phyloP scores from a whole-genome alignment of 495 filamentous ascomycete species.

The Entonaema liquescens region DNA sequence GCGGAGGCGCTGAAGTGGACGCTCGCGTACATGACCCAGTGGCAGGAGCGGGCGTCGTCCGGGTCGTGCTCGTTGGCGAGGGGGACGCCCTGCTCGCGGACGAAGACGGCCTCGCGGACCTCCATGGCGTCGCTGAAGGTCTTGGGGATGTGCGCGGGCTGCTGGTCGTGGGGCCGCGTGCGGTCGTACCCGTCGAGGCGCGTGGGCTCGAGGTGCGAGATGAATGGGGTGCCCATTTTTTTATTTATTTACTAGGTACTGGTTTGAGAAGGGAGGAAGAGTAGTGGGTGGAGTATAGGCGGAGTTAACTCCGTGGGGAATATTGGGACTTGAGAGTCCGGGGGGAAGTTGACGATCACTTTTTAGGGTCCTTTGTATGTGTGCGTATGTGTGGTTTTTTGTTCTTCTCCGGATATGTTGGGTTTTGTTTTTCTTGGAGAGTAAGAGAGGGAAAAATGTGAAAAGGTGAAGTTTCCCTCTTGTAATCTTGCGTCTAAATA shows the following conservation, averaged over 20 bases:
- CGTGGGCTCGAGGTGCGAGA: slow-evolving; percentile 58
- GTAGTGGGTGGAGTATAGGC: not conserved
- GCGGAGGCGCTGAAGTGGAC: slow-evolving; percentile 51
- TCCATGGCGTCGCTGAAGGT: slow-evolving; percentile 79
- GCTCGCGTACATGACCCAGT: slow-evolving; percentile 80
- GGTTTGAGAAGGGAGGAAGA: no score
- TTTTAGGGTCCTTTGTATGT: not conserved
- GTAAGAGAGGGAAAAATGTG: not conserved
- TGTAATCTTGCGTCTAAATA: not conserved
- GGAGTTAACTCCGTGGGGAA: not conserved
- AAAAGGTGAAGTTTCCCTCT: not conserved
- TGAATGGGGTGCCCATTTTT: slow-evolving; percentile 55
- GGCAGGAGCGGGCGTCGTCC: slow-evolving; percentile 79
- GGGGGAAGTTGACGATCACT: not conserved
- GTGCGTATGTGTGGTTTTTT: not conserved
- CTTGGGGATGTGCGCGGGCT: slow-evolving; percentile 60
- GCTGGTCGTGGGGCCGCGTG: slow-evolving; percentile 50
- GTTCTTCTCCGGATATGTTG: not conserved
- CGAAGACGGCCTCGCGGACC: slow-evolving; percentile 80
- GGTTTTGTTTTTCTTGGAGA: not conserved
- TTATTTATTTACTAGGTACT: not conserved
- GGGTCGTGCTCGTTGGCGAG: slow-evolving; percentile 76
- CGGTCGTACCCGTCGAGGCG: slow-evolving; percentile 57
- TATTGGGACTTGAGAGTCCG: not conserved
- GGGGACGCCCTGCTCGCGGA: slow-evolving; percentile 75